Evolutionary conservation across 495 filamentous ascomycete genomes (phyloP).

Genomic region (Xylaria longipes): DNA sequence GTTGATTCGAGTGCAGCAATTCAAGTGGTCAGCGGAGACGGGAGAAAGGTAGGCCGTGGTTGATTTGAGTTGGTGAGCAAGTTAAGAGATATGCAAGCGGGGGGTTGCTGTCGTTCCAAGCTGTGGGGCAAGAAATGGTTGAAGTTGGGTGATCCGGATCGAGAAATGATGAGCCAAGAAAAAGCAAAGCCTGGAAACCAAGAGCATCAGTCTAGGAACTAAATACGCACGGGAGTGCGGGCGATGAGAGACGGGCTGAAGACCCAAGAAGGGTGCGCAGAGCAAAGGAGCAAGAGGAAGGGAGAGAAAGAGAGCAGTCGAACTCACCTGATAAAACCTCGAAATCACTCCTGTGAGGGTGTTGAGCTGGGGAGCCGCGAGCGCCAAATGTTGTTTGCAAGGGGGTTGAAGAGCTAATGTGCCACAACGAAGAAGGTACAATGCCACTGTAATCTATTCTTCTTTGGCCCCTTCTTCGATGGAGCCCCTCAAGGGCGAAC

Average conservation of each 20-base stretch:
- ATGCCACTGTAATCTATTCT: not conserved
- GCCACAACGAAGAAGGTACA: not conserved
- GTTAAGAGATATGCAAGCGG: constrained; percentile 4
- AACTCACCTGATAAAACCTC: not conserved
- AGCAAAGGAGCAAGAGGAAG: not conserved
- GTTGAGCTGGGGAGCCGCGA: constrained; percentile 29
- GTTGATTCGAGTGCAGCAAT: not conserved
- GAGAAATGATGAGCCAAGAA: not conserved
- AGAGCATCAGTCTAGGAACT: constrained; percentile 11
- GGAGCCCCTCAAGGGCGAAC: not conserved
- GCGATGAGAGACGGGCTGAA: not conserved
- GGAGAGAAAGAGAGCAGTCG: not conserved
- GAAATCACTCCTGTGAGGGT: constrained; percentile 5
- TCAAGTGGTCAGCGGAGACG: too few species aligned
- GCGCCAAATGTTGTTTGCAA: constrained; percentile 7
- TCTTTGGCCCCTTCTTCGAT: constrained; percentile 7
- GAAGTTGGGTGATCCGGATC: not conserved
- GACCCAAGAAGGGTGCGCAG: not conserved
- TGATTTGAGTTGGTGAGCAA: constrained; percentile 3
- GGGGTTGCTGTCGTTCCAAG: not conserved
- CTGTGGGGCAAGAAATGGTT: not conserved
- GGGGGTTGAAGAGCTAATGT: not conserved
- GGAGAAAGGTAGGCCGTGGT: not conserved
- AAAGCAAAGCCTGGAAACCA: constrained; percentile 2
- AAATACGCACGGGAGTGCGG: not conserved